Conservation (phyloP, 495 filamentous ascomycete species). For the Oidiodendron maius region DNA sequence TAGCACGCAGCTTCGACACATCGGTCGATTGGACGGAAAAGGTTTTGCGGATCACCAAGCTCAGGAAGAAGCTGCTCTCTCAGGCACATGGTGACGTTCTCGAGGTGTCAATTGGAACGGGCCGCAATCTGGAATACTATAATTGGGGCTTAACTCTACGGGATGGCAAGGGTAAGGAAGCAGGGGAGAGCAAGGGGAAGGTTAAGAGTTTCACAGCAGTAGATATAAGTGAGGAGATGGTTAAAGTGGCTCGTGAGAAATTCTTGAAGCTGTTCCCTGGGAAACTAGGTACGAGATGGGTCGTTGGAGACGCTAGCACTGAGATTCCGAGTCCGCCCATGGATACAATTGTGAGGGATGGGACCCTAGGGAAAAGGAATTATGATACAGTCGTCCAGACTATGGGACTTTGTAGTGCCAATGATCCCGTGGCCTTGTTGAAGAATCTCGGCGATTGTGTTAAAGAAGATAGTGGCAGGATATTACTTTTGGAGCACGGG, state of each 20-base stretch:
- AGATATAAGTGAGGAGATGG: constrained; percentile 60
- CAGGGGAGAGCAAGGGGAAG: constrained; percentile 26
- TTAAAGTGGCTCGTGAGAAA: constrained; percentile 55
- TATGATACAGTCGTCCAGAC: constrained; percentile 91
- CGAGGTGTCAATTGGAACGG: constrained; percentile 88
- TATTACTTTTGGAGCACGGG: constrained; percentile 90
- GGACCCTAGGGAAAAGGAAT: constrained; percentile 24
- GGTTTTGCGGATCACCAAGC: constrained; percentile 53
- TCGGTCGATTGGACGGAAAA: constrained; percentile 61
- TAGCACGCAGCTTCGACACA: constrained; percentile 47
- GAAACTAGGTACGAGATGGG: constrained; percentile 25
- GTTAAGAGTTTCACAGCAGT: constrained; percentile 44
- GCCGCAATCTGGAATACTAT: constrained; percentile 78
- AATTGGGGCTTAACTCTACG: constrained; percentile 28
- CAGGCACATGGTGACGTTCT: constrained; percentile 73
- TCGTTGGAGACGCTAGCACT: constrained; percentile 31
- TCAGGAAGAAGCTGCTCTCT: constrained; percentile 55
- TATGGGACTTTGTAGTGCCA: constrained; percentile 87
- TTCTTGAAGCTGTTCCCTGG: constrained; percentile 44
- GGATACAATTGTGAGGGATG: constrained; percentile 14
- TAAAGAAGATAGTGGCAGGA: constrained; percentile 55
- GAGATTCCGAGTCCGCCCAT: constrained; percentile 20
- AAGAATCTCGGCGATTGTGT: constrained; percentile 46
- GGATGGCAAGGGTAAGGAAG: neutral
- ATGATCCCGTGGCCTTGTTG: constrained; percentile 64